Evolutionary conservation across 345 rosid genomes (phyloP).

Genomic region (Gossypium rotundifolium): DNA sequence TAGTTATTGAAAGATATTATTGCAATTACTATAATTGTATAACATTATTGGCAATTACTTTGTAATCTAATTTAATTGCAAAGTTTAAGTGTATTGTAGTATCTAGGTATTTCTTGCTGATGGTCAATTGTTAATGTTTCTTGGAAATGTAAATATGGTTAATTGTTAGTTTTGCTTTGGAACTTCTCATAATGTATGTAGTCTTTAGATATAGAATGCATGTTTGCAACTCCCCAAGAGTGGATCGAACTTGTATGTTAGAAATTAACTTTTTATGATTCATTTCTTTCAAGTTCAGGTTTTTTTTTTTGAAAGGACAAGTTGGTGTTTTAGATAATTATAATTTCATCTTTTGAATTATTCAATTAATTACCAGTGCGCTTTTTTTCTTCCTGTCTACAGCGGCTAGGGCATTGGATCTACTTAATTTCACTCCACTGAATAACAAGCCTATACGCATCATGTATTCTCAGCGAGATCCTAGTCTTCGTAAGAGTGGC

Average conservation of each 20-base stretch:
- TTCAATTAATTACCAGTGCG: too few species aligned
- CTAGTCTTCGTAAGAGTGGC: slow-evolving; percentile 83
- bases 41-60: not conserved
- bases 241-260: not conserved
- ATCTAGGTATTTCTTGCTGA: not conserved
- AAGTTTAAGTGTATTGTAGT: not conserved
- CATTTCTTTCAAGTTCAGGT: not conserved
- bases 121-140: not conserved
- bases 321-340: too few species aligned
- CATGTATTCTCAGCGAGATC: slow-evolving; percentile 93
- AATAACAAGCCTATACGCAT: slow-evolving; percentile 68
- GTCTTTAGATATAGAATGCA: not conserved
- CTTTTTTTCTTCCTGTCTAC: slow-evolving; percentile 16
- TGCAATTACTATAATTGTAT: not conserved
- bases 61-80: not conserved
- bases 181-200: not conserved
- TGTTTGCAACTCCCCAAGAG: not conserved
- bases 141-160: not conserved
- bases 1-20: not conserved
- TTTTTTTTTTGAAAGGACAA: too few species aligned
- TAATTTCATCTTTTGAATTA: too few species aligned
- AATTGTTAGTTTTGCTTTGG: not conserved
- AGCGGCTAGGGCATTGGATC: slow-evolving; percentile 84
- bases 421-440: slow-evolving; percentile 65
- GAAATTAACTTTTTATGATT: not conserved